These are phyloP conservation scores for Chytriomyces hyalinus DNA, from an alignment of 192 early-diverging fungal species.

Conservation along the genomic window DNA sequence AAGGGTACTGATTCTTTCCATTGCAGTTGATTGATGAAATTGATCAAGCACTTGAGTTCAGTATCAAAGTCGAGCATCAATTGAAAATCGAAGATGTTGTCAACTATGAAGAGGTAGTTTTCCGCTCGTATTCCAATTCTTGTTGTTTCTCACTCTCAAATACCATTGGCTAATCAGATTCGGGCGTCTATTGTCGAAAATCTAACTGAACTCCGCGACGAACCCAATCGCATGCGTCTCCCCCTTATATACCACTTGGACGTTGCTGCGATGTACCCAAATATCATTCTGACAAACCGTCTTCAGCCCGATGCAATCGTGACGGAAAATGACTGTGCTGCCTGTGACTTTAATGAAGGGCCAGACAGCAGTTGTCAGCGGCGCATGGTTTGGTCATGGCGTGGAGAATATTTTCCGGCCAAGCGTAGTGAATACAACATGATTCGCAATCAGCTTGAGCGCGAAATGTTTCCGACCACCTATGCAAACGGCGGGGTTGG, in stretches of 20 bases:
- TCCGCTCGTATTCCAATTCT: neutral
- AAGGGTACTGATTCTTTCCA: neutral
- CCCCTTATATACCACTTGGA: slow-evolving; percentile 98
- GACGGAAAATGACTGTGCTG: slow-evolving; percentile 82
- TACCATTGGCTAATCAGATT: slow-evolving; percentile 46
- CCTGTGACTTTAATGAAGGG: slow-evolving; percentile 89
- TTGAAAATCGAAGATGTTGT: slow-evolving; percentile 75
- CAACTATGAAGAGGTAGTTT: slow-evolving; percentile 85
- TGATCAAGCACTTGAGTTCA: slow-evolving; percentile 89
- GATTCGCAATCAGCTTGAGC: slow-evolving; percentile 84
- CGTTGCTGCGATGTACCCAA: slow-evolving; percentile 99
- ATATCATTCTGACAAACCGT: slow-evolving; percentile 98
- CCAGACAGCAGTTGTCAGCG: slow-evolving; percentile 89
- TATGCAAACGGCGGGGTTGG: neutral
- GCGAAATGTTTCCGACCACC: slow-evolving; percentile 77
- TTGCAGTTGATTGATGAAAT: slow-evolving; percentile 83
- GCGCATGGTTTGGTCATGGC: slow-evolving; percentile 96
- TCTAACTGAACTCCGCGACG: slow-evolving; percentile 78
- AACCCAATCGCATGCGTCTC: slow-evolving; percentile 74
- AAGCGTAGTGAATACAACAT: slow-evolving; percentile 89
- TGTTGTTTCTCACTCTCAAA: neutral
- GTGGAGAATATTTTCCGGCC: slow-evolving; percentile 94
- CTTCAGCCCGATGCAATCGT: slow-evolving; percentile 97
- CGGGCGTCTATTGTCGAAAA: slow-evolving; percentile 64
- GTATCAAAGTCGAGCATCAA: slow-evolving; percentile 83